Conservation (phyloP, 352 stramenopile genomes). For the Pythium aquatile region DNA sequence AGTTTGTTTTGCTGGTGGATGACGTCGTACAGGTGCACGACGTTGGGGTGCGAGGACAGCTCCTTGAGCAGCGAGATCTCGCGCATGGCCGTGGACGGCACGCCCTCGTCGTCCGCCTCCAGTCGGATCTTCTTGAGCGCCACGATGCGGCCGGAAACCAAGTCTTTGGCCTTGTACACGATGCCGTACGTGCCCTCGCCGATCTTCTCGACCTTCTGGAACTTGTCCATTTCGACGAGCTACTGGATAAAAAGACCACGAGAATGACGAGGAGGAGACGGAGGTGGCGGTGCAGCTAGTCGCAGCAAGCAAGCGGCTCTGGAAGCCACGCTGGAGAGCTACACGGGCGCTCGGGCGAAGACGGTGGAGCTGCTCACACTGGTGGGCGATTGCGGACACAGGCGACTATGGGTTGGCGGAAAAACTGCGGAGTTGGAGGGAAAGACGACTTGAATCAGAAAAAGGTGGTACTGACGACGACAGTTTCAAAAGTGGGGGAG, state of each 20-base stretch:
- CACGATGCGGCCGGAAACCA: constrained; percentile 88
- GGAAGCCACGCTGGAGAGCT: background rate
- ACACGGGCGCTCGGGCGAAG: background rate
- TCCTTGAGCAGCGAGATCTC: constrained; percentile 99
- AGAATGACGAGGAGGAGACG: background rate
- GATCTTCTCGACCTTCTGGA: constrained; percentile 86
- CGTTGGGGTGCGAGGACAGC: constrained; percentile 94
- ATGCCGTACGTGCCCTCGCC: constrained; percentile 96
- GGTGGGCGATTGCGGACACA: constrained; percentile 15
- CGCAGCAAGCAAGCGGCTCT: background rate
- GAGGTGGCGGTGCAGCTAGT: background rate
- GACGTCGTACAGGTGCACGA: constrained; percentile 87
- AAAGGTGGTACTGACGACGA: background rate
- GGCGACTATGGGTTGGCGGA: constrained; percentile 21
- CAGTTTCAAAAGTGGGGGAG: constrained; percentile 2
- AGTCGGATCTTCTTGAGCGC: constrained; percentile 99
- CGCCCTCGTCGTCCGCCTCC: constrained; percentile 97
- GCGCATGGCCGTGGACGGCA: constrained; percentile 97
- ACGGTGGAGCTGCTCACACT: constrained; percentile 1
- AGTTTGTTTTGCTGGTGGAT: constrained; percentile 87
- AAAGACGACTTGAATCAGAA: constrained; percentile 5
- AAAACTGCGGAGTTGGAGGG: constrained; percentile 22
- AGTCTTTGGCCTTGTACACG: constrained; percentile 96
- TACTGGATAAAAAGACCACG: background rate
- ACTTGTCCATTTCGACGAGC: constrained; percentile 67